Evolutionary conservation across 257 asterid species (phyloP).

Genomic region (Leonotis leonurus): DNA sequence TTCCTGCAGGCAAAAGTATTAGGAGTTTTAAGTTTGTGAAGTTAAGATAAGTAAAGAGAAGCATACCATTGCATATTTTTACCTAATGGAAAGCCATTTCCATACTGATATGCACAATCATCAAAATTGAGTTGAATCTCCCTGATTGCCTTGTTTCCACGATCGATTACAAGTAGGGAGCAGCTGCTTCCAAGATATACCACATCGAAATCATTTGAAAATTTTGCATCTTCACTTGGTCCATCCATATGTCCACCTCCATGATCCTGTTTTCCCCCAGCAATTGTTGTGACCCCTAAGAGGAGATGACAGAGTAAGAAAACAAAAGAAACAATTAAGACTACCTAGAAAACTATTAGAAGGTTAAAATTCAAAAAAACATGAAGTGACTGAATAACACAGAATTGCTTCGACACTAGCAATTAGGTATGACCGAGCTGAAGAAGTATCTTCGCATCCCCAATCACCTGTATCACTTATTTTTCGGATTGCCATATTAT

Average conservation of each 20-base stretch:
- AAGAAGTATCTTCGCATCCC: background rate
- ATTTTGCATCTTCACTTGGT: conserved; percentile 93
- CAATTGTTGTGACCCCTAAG: conserved; percentile 86
- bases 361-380: background rate
- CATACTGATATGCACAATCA: conserved; percentile 98
- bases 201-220: conserved; percentile 90
- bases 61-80: conserved; percentile 5
- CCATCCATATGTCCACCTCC: conserved; percentile 94
- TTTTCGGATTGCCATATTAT: conserved; percentile 89
- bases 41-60: background rate
- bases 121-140: conserved; percentile 93
- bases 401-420: too few relatives aligned
- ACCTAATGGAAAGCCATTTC: conserved; percentile 89
- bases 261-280: conserved; percentile 88
- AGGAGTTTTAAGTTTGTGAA: background rate
- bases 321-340: background rate
- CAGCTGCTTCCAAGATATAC: conserved; percentile 94
- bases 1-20: conserved; percentile 40
- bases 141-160: conserved; percentile 87
- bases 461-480: conserved; percentile 72
- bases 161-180: conserved; percentile 91
- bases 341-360: background rate
- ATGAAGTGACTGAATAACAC: background rate
- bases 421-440: too few relatives aligned
- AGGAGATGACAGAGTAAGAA: background rate